Evolutionary conservation across 352 stramenopile species (phyloP).

Genomic region (Stramenopiles sp.): DNA sequence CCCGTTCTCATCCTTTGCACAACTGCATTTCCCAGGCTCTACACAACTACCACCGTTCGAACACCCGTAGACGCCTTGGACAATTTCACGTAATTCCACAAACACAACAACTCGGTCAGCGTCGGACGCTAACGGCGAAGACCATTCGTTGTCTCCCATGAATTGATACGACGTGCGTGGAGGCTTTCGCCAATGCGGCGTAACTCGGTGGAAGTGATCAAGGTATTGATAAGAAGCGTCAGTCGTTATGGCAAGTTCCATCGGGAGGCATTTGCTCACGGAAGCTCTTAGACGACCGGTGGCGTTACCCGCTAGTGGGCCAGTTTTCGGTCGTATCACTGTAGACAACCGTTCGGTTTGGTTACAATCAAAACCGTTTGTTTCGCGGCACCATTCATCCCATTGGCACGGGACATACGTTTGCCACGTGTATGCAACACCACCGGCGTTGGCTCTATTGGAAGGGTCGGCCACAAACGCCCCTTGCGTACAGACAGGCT

Average conservation of each 20-base stretch:
- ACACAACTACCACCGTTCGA: conserved; percentile 75
- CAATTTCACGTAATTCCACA: conserved; percentile 48
- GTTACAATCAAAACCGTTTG: conserved; percentile 74
- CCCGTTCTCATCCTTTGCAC: conserved; percentile 32
- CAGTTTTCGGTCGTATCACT: not conserved
- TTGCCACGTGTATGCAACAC: conserved; percentile 35
- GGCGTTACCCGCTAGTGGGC: not conserved
- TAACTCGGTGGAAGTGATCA: not conserved
- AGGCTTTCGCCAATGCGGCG: not conserved
- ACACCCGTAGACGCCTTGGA: conserved; percentile 80
- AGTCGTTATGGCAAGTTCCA: not conserved
- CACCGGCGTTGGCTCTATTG: conserved; percentile 7
- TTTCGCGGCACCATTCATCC: conserved; percentile 62
- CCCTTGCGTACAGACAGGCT: conserved; percentile 75
- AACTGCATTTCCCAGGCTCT: conserved; percentile 66
- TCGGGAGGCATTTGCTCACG: not conserved
- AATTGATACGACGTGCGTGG: not conserved
- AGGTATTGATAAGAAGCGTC: not conserved
- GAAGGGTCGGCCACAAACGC: conserved; percentile 56
- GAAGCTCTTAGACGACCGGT: not conserved
- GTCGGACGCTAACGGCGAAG: conserved; percentile 32
- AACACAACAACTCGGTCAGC: conserved; percentile 68
- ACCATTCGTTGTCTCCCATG: conserved; percentile 17
- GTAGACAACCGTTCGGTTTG: conserved; percentile 25
- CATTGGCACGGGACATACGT: conserved; percentile 71